Evolutionary conservation across 495 filamentous ascomycete genomes (phyloP).

Genomic region (Xylaria nigripes): DNA sequence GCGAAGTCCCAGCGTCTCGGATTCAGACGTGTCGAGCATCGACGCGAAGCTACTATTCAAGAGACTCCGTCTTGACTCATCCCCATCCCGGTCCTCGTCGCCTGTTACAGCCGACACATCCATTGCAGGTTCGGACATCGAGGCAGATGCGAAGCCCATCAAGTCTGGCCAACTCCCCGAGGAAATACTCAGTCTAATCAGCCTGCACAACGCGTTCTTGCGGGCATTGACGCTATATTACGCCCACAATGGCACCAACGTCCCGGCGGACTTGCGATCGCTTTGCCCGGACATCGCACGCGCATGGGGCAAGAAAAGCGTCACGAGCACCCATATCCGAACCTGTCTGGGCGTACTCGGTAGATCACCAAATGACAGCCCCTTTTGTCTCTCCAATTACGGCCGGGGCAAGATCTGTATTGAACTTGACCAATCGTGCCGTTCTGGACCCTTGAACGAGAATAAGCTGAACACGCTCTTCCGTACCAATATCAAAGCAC

Average conservation of each 20-base stretch:
- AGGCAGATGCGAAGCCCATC: conserved; percentile 16
- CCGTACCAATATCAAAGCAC: conserved; percentile 36
- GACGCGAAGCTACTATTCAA: conserved; percentile 30
- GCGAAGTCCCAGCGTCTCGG: conserved; percentile 21
- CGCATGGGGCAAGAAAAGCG: conserved; percentile 53
- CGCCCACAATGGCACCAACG: conserved; percentile 55
- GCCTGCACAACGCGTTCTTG: conserved; percentile 50
- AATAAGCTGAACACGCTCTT: conserved; percentile 47
- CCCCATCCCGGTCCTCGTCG: conserved; percentile 24
- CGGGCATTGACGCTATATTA: conserved; percentile 50
- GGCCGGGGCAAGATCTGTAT: conserved; percentile 43
- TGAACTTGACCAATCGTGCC: conserved; percentile 28
- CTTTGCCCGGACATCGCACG: conserved; percentile 48
- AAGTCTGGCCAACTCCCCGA: conserved; percentile 33
- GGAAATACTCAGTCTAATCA: conserved; percentile 49
- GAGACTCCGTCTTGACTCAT: conserved; percentile 34
- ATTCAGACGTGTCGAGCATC: conserved; percentile 21
- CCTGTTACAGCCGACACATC: conserved; percentile 24
- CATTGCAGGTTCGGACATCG: conserved; percentile 17
- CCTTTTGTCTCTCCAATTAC: conserved; percentile 52
- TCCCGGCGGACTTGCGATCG: conserved; percentile 50
- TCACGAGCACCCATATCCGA: conserved; percentile 52
- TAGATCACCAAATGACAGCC: conserved; percentile 8
- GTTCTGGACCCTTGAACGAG: conserved; percentile 45
- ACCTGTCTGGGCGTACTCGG: conserved; percentile 46